Evolutionary conservation across 2,329 filamentous ascomycete genomes (phyloP).

Genomic region (Hortaea werneckii): DNA sequence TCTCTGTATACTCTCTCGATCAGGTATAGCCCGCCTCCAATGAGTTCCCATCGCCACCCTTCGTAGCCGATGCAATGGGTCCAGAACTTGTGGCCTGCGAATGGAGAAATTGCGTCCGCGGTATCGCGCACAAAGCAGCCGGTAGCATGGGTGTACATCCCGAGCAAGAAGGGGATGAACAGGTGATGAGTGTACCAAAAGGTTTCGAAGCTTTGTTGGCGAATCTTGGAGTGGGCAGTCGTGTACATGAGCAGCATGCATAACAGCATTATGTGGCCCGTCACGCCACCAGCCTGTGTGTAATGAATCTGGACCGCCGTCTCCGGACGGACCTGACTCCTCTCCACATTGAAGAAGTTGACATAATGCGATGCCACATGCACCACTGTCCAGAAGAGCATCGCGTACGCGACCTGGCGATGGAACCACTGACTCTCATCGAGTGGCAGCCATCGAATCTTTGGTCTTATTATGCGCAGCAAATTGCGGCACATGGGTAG

Average conservation of each 20-base stretch:
- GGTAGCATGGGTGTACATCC: slow-evolving; percentile 88
- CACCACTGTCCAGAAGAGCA: slow-evolving; percentile 70
- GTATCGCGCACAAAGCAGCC: slow-evolving; percentile 94
- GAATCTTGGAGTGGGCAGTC: slow-evolving; percentile 82
- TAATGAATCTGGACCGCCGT: slow-evolving; percentile 88
- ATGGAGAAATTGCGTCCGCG: slow-evolving; percentile 62
- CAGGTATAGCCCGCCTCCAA: slow-evolving; percentile 76
- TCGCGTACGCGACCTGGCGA: slow-evolving; percentile 80
- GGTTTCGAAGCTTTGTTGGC: slow-evolving; percentile 93
- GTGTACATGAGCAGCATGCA: slow-evolving; percentile 99
- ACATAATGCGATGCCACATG: slow-evolving; percentile 83
- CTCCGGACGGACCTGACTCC: slow-evolving; percentile 66
- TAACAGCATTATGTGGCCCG: slow-evolving; percentile 94
- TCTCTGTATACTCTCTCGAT: slow-evolving; percentile 85
- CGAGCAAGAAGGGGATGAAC: slow-evolving; percentile 92
- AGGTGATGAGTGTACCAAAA: slow-evolving; percentile 99
- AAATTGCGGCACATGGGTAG: slow-evolving; percentile 92
- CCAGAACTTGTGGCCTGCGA: slow-evolving; percentile 77
- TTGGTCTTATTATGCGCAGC: slow-evolving; percentile 73
- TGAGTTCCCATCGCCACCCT: slow-evolving; percentile 94
- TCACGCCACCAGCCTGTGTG: slow-evolving; percentile 77
- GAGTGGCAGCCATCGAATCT: slow-evolving; percentile 78
- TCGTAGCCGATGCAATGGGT: slow-evolving; percentile 87
- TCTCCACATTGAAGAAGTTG: slow-evolving; percentile 97
- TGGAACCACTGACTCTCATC: slow-evolving; percentile 98